Percentiles rank a stretch among this genome's conserved stretches.
Evolutionary conservation across 1,139 yeast species (phyloP).

Genomic region (Magnusiomyces clavatus): DNA sequence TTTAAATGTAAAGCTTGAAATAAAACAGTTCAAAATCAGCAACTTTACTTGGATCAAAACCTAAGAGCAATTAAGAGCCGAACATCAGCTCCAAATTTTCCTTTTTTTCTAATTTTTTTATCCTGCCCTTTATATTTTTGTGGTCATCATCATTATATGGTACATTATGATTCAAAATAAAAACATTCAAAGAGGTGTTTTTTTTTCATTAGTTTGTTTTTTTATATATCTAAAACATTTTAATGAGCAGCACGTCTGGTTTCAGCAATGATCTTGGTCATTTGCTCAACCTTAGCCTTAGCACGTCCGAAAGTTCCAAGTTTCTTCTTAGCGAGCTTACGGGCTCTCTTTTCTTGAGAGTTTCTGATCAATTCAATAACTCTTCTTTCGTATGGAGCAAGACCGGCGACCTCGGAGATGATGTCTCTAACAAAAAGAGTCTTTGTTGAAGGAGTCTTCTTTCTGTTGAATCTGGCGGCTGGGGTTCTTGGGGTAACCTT

Average conservation of each 20-base stretch:
- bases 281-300: slow-evolving; percentile 98
- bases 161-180: slow-evolving; percentile 1
- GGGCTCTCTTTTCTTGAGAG: slow-evolving; percentile 99
- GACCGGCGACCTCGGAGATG: slow-evolving; percentile 95
- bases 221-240: background rate
- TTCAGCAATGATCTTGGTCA: slow-evolving; percentile 95
- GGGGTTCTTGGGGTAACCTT: slow-evolving; percentile 89
- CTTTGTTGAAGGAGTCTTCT: slow-evolving; percentile 96
- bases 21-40: no score
- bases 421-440: slow-evolving; percentile 90
- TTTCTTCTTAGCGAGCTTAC: slow-evolving; percentile 99
- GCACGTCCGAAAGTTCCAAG: slow-evolving; percentile 99
- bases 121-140: background rate
- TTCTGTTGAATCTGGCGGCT: slow-evolving; percentile 92
- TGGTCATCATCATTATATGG: slow-evolving; percentile 6
- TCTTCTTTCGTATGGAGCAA: slow-evolving; percentile 99
- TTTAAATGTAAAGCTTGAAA: no score
- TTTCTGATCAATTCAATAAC: slow-evolving; percentile 98
- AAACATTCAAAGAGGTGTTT: background rate
- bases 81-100: background rate
- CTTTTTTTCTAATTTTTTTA: background rate
- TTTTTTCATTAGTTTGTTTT: background rate
- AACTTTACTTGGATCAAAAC: no score
- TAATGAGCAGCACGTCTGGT: slow-evolving; percentile 60
- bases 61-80: no score